Conservation (phyloP, 148 eudicot genomes). For the Rhododendron kiyosumense region DNA sequence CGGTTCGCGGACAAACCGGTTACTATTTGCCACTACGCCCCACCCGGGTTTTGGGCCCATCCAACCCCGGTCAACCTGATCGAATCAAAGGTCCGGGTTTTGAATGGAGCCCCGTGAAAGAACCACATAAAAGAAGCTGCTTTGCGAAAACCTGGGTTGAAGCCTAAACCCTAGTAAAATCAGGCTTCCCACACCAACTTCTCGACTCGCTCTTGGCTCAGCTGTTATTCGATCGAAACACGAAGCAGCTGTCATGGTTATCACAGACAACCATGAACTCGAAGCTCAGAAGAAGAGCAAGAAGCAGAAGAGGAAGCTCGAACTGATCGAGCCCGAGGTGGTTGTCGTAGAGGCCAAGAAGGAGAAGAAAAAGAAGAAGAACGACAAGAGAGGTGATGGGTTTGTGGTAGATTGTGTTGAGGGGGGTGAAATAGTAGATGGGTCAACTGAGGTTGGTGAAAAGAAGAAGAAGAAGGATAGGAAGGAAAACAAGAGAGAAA, state of each 20-base stretch:
- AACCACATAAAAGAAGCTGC: not conserved
- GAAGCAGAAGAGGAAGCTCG: conserved; percentile 42
- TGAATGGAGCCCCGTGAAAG: not conserved
- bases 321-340: conserved; percentile 30
- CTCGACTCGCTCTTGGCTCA: not conserved
- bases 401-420: not conserved
- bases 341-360: conserved; percentile 29
- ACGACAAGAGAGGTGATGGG: conserved; percentile 21
- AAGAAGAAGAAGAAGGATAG: conserved; percentile 20
- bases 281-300: conserved; percentile 34
- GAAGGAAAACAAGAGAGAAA: conserved; percentile 17
- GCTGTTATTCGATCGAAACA: conserved; percentile 1
- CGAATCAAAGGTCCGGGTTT: not conserved
- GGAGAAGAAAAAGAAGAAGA: conserved; percentile 40
- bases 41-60: not conserved
- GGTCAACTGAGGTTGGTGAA: conserved; percentile 11
- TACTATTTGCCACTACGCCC: not conserved
- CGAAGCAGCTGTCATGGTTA: conserved; percentile 1
- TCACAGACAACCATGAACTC: conserved; percentile 10
- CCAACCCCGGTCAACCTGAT: not conserved
- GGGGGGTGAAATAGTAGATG: conserved; percentile 6
- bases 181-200: not conserved
- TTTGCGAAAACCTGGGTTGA: not conserved
- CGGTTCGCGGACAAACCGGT: not conserved
- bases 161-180: conserved; percentile 16